Base-by-base conservation (phyloP, 306 rosid species). In the Cercis canadensis region DNA sequence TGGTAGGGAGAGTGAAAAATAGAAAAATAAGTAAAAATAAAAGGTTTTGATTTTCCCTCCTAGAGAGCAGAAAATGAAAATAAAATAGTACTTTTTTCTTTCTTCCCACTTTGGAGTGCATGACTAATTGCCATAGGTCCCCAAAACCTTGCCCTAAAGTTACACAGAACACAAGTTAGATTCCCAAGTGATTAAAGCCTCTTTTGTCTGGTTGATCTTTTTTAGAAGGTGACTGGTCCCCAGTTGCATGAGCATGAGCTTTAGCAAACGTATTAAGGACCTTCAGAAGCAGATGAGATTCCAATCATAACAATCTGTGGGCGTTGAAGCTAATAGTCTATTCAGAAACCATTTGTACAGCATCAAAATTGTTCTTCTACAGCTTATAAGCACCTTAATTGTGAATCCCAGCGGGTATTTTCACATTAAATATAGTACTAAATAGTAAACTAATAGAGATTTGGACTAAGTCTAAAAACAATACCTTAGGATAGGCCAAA, bases 221-320 rank as follows among this genome's bases (percentile, higher is more conserved):
- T 65, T 33, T 3, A n/a, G 18, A 63, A 63, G 18, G 31, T 64
- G 53, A 73, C 54, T 65, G 75, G 75, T 74, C 53, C 70, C 53
- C 14, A 45, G 8, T 65, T 70, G 65, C 65, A 65, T 34, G 24
- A 32, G 58, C 46, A 54, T 24, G 56, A 55, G 63, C 36, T 18
- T 15, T 31, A 61, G 6, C 24, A 60, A 40, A 24, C 32, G 19
- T 4, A 15, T 53, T 16, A 47, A 41, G 45, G 46, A 41, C 21
- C 61, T 15, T 9, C 33, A 64, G 37, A 70, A 39, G 37, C 18
- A 36, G 8, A 33, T 46, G 62, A 58, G 62, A 67, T 58, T 76
- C 55, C 14, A 84, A 73, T 76, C 54, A 64, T 46, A 61, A 43
- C 31, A 21, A 65, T 51, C n/a, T 60, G 65, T 60, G 70, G 71